A percentile compares a stretch with the other conserved stretches of the same genome.
These are phyloP conservation scores for Coemansia sp. DNA, from an alignment of 192 early-diverging fungal species.

Conservation along the genomic window DNA sequence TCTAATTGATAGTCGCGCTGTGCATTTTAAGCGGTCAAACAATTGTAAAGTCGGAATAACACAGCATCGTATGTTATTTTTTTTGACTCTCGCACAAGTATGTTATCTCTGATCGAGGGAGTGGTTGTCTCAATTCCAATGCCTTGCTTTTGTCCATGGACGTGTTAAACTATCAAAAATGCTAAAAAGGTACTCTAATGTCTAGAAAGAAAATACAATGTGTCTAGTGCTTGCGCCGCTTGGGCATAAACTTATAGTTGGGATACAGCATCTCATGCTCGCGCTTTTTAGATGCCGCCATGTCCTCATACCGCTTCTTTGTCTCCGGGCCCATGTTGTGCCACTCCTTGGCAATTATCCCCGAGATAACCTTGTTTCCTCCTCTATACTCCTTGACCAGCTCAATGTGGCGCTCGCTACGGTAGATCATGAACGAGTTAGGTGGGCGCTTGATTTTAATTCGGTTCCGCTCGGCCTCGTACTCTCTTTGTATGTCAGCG, in stretches of 20 bases:
- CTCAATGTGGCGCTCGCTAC: conserved; percentile 46
- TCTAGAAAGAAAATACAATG: background rate
- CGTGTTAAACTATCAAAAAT: background rate
- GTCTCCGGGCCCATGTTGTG: conserved; percentile 24
- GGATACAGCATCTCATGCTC: conserved; percentile 50
- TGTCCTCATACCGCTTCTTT: conserved; percentile 33
- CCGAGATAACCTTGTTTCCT: conserved; percentile 50
- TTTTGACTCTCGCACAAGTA: background rate
- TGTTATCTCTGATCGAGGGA: background rate
- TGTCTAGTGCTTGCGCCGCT: conserved; percentile 26
- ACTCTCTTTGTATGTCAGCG: background rate
- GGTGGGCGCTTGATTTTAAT: conserved; percentile 52
- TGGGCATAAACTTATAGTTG: conserved; percentile 52
- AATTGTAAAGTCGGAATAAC: no score
- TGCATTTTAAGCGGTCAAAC: background rate
- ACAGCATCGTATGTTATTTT: no score
- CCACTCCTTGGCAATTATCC: conserved; percentile 47
- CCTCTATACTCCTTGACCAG: conserved; percentile 40
- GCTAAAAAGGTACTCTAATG: background rate
- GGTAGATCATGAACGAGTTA: conserved; percentile 52
- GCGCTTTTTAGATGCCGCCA: conserved; percentile 44
- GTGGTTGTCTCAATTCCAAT: background rate
- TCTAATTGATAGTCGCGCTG: no score
- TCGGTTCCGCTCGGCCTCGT: conserved; percentile 28
- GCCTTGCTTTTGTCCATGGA: background rate